phyloP scores from a whole-genome alignment of 179 eudicot species.

The Carnegiea gigantea region DNA sequence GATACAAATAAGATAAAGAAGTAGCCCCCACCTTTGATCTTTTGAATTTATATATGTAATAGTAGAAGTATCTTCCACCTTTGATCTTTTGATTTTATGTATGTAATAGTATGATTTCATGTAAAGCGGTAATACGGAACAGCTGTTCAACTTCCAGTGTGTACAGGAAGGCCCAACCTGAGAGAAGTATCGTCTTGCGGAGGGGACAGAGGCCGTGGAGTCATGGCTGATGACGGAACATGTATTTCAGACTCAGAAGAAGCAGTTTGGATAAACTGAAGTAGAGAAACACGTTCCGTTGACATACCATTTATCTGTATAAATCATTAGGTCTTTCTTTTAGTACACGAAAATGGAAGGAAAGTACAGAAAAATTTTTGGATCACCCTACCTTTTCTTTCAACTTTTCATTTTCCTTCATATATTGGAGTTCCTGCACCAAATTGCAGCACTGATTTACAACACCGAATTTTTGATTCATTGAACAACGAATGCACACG shows the following conservation, averaged over 20 bases:
- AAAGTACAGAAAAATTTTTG: too few relatives aligned
- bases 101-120: neutral
- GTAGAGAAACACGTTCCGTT: neutral
- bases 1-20: neutral
- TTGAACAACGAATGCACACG: neutral
- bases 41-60: neutral
- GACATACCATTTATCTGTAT: slow-evolving; percentile 7
- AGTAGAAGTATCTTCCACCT: neutral
- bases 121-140: neutral
- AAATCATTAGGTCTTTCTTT: neutral
- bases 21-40: neutral
- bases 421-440: slow-evolving; percentile 31
- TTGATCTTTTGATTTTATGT: neutral
- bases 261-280: neutral
- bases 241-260: neutral
- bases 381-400: slow-evolving; percentile 25
- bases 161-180: slow-evolving; percentile 12
- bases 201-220: neutral
- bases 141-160: neutral
- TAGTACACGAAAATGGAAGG: too few relatives aligned
- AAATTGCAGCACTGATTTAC: neutral
- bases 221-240: neutral
- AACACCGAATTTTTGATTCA: neutral
- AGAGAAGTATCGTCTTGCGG: slow-evolving; percentile 11
- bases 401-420: slow-evolving; percentile 29